Evolutionary conservation across 805 yeast genomes (phyloP).

Genomic region (Wickerhamiella domercqiae): DNA sequence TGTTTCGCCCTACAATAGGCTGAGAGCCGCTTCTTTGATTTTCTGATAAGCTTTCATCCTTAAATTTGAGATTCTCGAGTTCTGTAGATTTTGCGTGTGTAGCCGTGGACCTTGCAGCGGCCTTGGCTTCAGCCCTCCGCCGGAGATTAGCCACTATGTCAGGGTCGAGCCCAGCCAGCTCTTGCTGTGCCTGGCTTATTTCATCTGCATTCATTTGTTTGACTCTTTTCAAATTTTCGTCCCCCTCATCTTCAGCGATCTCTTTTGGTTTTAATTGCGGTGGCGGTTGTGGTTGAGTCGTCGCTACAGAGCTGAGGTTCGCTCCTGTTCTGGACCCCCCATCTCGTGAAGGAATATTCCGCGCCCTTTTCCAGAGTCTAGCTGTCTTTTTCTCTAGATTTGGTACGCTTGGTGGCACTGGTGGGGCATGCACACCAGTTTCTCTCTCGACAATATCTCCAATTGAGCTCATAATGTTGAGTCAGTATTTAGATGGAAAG

Average conservation of each 20-base stretch:
- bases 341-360: neutral
- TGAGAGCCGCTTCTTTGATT: no score
- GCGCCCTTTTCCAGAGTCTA: neutral
- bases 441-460: conserved; percentile 18
- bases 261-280: neutral
- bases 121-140: conserved; percentile 20
- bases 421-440: conserved; percentile 6
- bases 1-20: no score
- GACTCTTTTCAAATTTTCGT: conserved; percentile 53
- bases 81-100: no score
- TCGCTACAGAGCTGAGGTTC: conserved; percentile 3
- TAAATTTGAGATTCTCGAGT: no score
- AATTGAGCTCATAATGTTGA: conserved; percentile 1
- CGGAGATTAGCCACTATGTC: conserved; percentile 34
- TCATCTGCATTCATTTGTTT: conserved; percentile 51
- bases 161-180: conserved; percentile 37
- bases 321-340: neutral
- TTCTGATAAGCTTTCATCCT: no score
- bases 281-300: neutral
- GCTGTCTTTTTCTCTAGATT: neutral
- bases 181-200: conserved; percentile 37
- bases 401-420: conserved; percentile 6
- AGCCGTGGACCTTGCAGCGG: neutral
- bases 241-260: conserved; percentile 25
- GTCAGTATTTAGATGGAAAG: no score